phyloP scores from a whole-genome alignment of 2,329 filamentous ascomycete species.

The Trichothecium sympodiale region DNA sequence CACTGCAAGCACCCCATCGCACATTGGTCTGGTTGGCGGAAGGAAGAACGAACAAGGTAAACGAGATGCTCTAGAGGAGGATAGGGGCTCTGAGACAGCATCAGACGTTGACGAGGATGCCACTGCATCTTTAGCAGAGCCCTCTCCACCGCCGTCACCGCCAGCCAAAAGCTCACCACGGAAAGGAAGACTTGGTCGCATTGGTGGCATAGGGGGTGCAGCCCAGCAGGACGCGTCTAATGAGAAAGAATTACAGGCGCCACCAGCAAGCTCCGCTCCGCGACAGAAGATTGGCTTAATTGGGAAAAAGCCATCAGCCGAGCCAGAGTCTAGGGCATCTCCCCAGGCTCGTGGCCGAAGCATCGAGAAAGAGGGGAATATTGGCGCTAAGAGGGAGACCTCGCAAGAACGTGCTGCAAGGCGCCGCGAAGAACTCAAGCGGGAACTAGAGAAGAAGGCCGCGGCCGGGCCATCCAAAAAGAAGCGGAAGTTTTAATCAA shows the following conservation, averaged over 20 bases:
- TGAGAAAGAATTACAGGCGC: not conserved
- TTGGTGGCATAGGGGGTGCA: conserved; percentile 20
- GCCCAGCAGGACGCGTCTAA: not conserved
- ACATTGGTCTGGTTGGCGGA: too few species aligned
- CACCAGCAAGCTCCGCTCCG: not conserved
- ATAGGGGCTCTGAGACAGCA: conserved; percentile 27
- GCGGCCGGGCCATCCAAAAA: conserved; percentile 41
- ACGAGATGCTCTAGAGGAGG: conserved; percentile 2
- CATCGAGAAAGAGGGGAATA: conserved; percentile 4
- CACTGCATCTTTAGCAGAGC: conserved; percentile 12
- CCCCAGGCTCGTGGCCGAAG: conserved; percentile 9
- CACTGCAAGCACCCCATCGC: too few species aligned
- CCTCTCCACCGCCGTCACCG: conserved; percentile 11
- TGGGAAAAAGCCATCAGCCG: conserved; percentile 13
- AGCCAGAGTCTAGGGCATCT: conserved; percentile 1
- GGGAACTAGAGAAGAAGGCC: conserved; percentile 37
- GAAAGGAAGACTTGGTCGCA: conserved; percentile 27
- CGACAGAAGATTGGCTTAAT: conserved; percentile 20
- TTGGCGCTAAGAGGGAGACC: conserved; percentile 20
- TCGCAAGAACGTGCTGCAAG: conserved; percentile 36
- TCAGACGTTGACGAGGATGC: conserved; percentile 25
- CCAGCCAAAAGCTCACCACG: conserved; percentile 13
- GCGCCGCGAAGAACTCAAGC: conserved; percentile 38
- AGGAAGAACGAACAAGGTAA: too few species aligned
- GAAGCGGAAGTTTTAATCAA: conserved; percentile 40